Percentiles rank a stretch among this genome's conserved stretches.
phyloP scores from a whole-genome alignment of 2,329 filamentous ascomycete species.

The Elsinoe ampelina region DNA sequence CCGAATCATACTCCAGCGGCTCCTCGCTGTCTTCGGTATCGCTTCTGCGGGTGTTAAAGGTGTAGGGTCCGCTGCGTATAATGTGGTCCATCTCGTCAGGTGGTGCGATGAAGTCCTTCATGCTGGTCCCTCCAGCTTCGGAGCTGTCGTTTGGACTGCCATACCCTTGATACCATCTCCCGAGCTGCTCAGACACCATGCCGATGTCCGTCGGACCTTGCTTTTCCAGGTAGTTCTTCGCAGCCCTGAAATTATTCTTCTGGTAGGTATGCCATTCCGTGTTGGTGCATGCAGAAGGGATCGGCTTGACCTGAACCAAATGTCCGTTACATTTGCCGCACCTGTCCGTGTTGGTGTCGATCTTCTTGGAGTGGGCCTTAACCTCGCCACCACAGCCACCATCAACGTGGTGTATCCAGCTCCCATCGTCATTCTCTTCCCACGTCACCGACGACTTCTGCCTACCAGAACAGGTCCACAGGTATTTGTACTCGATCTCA shows the following conservation, averaged over 20 bases:
- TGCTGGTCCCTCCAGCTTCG: background rate
- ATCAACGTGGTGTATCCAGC: background rate
- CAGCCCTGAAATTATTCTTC: background rate
- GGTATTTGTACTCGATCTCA: conserved; percentile 82
- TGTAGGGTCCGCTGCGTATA: background rate
- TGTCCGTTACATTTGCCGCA: conserved; percentile 65
- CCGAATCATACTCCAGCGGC: background rate
- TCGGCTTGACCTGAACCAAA: conserved; percentile 70
- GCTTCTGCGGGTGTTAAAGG: background rate
- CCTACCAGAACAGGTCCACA: conserved; percentile 61
- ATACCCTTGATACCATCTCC: background rate
- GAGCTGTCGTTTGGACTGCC: background rate
- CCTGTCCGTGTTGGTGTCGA: conserved; percentile 59
- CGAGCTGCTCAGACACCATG: background rate
- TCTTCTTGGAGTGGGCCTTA: conserved; percentile 76
- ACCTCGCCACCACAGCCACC: conserved; percentile 58
- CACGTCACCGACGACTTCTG: background rate
- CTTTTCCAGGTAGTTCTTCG: background rate
- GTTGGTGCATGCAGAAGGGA: conserved; percentile 35
- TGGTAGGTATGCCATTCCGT: background rate
- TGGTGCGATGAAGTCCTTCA: background rate
- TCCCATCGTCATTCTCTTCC: background rate
- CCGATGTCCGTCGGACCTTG: background rate
- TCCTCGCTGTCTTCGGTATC: background rate
- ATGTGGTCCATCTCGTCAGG: background rate